These are phyloP conservation scores for Phytophthora litchii DNA, from an alignment of 352 stramenopile species.

Conservation along the genomic window DNA sequence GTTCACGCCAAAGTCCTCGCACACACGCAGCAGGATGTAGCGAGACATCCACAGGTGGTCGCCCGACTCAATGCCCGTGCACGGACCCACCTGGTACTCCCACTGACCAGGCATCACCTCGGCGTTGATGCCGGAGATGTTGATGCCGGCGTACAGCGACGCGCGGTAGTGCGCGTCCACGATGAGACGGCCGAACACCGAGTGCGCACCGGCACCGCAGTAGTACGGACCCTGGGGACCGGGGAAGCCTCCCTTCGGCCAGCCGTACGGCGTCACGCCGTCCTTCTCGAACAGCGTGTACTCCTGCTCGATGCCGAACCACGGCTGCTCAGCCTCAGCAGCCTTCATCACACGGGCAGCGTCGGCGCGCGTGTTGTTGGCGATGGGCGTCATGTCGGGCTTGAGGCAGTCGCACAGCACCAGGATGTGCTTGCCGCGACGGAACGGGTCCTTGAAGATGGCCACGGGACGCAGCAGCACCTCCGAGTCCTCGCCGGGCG, in stretches of 20 bases:
- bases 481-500: slow-evolving; percentile 97
- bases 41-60: slow-evolving; percentile 97
- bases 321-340: slow-evolving; percentile 65
- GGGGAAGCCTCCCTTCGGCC: slow-evolving; percentile 90
- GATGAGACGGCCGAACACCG: slow-evolving; percentile 95
- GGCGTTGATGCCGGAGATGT: slow-evolving; percentile 97
- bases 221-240: slow-evolving; percentile 93
- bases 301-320: slow-evolving; percentile 98
- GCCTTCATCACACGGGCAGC: slow-evolving; percentile 75
- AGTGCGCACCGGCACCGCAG: slow-evolving; percentile 94
- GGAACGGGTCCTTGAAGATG: slow-evolving; percentile 98
- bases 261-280: slow-evolving; percentile 90
- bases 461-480: slow-evolving; percentile 93
- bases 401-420: slow-evolving; percentile 98
- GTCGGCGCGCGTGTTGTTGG: slow-evolving; percentile 92
- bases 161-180: slow-evolving; percentile 96
- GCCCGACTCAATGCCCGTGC: slow-evolving; percentile 95
- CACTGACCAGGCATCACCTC: slow-evolving; percentile 98
- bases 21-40: slow-evolving; percentile 97
- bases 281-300: slow-evolving; percentile 94
- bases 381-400: slow-evolving; percentile 91
- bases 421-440: slow-evolving; percentile 94
- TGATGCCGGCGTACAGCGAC: slow-evolving; percentile 95
- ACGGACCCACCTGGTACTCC: slow-evolving; percentile 98
- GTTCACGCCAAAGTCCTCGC: slow-evolving; percentile 97